Evolutionary conservation across 2,329 filamentous ascomycete genomes (phyloP).

Genomic region (Ceratocystis colombiana): DNA sequence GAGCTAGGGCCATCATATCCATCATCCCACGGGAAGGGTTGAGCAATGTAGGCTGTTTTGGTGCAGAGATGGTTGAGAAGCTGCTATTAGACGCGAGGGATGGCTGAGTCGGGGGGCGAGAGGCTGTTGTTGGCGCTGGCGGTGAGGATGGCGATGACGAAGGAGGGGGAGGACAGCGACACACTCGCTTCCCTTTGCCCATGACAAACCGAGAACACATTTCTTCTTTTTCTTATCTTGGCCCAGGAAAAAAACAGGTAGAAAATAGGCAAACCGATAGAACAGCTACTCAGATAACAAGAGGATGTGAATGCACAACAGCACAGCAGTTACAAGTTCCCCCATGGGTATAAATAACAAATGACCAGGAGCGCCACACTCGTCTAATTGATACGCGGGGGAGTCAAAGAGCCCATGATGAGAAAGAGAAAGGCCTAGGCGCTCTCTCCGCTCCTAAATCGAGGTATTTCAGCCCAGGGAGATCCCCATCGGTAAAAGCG

Average conservation of each 20-base stretch:
- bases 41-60: background rate
- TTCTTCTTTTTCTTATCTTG: background rate
- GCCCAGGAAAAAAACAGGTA: too few relatives aligned
- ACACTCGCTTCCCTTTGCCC: slow-evolving; percentile 20
- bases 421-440: too few relatives aligned
- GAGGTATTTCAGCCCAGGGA: slow-evolving; percentile 1
- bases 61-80: background rate
- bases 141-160: background rate
- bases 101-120: background rate
- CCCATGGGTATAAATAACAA: too few relatives aligned
- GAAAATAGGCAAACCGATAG: too few relatives aligned
- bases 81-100: background rate
- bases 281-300: too few relatives aligned
- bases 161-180: slow-evolving; percentile 5
- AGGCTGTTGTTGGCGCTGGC: background rate
- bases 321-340: too few relatives aligned
- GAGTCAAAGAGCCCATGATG: too few relatives aligned
- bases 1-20: background rate
- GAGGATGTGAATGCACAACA: too few relatives aligned
- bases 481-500: background rate
- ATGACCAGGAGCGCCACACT: too few relatives aligned
- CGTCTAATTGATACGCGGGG: too few relatives aligned
- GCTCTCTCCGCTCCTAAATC: too few relatives aligned
- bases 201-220: slow-evolving; percentile 22
- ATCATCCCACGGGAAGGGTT: background rate